These are phyloP conservation scores for Lactifluus piperatus DNA, from an alignment of 768 basidiomycete species.

Conservation along the genomic window DNA sequence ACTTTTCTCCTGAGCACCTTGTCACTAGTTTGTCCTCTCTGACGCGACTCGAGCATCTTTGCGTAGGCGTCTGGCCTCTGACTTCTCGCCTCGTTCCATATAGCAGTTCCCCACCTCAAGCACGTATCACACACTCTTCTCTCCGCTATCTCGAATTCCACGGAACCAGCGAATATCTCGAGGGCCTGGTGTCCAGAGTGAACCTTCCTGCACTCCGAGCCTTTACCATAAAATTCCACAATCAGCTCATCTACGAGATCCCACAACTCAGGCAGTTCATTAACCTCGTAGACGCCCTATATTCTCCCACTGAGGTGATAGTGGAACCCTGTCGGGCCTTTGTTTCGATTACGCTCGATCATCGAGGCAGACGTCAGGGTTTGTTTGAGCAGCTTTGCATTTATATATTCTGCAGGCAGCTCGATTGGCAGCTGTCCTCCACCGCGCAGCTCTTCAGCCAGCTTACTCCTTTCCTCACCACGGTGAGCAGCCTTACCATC, in stretches of 20 bases:
- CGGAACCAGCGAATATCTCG: conserved; percentile 3
- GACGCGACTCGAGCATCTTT: not conserved
- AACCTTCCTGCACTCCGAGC: not conserved
- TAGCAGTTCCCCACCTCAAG: not conserved
- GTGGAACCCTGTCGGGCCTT: not conserved
- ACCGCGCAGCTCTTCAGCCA: not conserved
- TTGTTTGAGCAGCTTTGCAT: not conserved
- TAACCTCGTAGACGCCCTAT: not conserved
- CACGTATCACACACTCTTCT: not conserved
- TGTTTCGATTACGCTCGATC: not conserved
- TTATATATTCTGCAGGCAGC: not conserved
- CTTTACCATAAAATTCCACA: not conserved
- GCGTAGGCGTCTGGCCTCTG: not conserved
- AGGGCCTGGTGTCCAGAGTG: not conserved
- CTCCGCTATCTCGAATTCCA: not conserved
- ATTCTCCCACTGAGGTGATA: not conserved
- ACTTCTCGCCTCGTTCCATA: not conserved
- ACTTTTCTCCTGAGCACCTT: not conserved
- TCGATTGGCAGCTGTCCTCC: not conserved
- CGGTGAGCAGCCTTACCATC: not conserved
- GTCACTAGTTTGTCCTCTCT: not conserved
- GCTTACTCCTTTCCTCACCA: not conserved
- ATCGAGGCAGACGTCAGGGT: not conserved
- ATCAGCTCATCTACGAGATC: not conserved
- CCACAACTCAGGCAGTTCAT: not conserved